A percentile compares a stretch with the other conserved stretches of the same genome.
phyloP scores from a whole-genome alignment of 2,329 filamentous ascomycete genomes.

The Pseudogymnoascus sp. region DNA sequence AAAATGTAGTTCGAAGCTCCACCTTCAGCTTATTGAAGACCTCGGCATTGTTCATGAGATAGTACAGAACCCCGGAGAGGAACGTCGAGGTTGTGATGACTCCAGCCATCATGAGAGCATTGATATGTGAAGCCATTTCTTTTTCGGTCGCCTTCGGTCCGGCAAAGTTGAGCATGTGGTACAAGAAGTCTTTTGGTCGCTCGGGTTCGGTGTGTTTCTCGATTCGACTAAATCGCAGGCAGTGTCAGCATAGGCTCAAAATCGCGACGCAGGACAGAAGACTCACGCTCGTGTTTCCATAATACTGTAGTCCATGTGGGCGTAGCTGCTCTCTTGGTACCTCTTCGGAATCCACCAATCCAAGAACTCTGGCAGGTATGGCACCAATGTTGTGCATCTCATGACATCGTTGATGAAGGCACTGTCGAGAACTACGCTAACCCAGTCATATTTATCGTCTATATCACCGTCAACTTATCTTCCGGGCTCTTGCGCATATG shows the following conservation, averaged over 20 bases:
- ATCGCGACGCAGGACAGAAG: neutral
- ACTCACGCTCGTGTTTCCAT: neutral
- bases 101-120: conserved; percentile 33
- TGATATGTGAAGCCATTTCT: conserved; percentile 11
- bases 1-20: conserved; percentile 35
- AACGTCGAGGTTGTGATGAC: conserved; percentile 43
- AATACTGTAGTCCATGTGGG: neutral
- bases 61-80: conserved; percentile 32
- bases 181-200: conserved; percentile 14
- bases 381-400: conserved; percentile 11
- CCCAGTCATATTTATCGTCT: conserved; percentile 19
- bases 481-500: neutral
- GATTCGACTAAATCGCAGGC: neutral
- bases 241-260: neutral
- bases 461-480: neutral
- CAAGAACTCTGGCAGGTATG: neutral
- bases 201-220: neutral
- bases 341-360: neutral
- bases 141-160: conserved; percentile 13
- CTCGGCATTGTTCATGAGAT: conserved; percentile 32
- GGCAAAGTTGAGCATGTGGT: conserved; percentile 16
- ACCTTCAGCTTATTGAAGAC: conserved; percentile 30
- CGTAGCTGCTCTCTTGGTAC: conserved; percentile 1
- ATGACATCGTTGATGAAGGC: conserved; percentile 20
- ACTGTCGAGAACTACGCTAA: conserved; percentile 18